A percentile compares a stretch with the other conserved stretches of the same genome.
phyloP scores from a whole-genome alignment of 495 filamentous ascomycete genomes.

The Aspergillus egyptiacus region DNA sequence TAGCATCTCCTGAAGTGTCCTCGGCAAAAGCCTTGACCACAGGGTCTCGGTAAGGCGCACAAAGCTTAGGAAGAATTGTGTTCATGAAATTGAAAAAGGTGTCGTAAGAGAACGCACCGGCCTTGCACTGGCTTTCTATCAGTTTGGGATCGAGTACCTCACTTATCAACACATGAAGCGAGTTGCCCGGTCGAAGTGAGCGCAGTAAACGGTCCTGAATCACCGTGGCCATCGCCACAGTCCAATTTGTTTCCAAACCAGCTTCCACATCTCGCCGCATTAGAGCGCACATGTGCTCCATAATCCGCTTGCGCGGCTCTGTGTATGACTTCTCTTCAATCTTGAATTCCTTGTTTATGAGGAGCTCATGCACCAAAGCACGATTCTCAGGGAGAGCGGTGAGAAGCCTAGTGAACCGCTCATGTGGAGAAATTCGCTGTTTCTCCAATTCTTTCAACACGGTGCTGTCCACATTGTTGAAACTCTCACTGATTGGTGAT shows the following conservation, averaged over 20 bases:
- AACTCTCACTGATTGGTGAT: slow-evolving; percentile 43
- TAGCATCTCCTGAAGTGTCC: slow-evolving; percentile 69
- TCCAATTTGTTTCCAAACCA: slow-evolving; percentile 67
- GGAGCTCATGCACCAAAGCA: slow-evolving; percentile 80
- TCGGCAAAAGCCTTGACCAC: slow-evolving; percentile 74
- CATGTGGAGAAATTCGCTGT: slow-evolving; percentile 34
- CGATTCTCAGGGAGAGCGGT: slow-evolving; percentile 78
- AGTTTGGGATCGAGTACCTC: slow-evolving; percentile 78
- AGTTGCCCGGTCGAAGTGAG: slow-evolving; percentile 70
- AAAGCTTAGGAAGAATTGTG: slow-evolving; percentile 83
- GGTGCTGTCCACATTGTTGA: slow-evolving; percentile 35
- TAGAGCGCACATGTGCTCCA: slow-evolving; percentile 62
- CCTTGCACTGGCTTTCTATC: slow-evolving; percentile 67
- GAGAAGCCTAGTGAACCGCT: slow-evolving; percentile 48
- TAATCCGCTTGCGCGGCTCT: slow-evolving; percentile 45
- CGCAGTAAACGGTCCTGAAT: slow-evolving; percentile 78
- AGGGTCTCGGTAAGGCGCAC: slow-evolving; percentile 82
- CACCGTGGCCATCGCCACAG: slow-evolving; percentile 77
- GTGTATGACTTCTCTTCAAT: slow-evolving; percentile 50
- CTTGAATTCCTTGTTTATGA: slow-evolving; percentile 79
- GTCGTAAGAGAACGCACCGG: slow-evolving; percentile 86
- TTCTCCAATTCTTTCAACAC: slow-evolving; percentile 36
- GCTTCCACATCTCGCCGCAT: slow-evolving; percentile 71
- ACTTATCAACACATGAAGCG: slow-evolving; percentile 75
- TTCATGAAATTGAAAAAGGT: slow-evolving; percentile 90